phyloP scores from a whole-genome alignment of 129 eudicot genomes.

The Oenanthe sinensis region DNA sequence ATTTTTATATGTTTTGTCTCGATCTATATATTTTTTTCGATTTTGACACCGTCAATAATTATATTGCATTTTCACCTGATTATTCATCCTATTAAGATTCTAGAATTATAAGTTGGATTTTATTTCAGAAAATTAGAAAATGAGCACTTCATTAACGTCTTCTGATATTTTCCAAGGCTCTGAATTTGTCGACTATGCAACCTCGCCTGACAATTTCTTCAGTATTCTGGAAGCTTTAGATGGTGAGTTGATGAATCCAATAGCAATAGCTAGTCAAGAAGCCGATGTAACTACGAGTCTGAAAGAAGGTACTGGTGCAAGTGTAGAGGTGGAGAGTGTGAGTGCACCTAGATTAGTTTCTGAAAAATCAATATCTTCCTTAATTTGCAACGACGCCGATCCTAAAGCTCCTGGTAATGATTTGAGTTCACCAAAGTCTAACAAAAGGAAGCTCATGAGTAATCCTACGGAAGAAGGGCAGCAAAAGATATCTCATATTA shows the following conservation, averaged over 20 bases:
- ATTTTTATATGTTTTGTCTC: neutral
- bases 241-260: slow-evolving; percentile 22
- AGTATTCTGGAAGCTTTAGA: slow-evolving; percentile 74
- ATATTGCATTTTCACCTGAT: neutral
- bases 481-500: slow-evolving; percentile 52
- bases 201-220: slow-evolving; percentile 62
- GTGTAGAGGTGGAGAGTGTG: neutral
- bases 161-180: slow-evolving; percentile 32
- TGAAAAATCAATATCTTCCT: slow-evolving; percentile 27
- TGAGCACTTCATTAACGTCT: neutral
- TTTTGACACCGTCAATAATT: neutral
- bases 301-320: neutral
- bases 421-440: slow-evolving; percentile 29
- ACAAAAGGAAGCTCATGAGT: slow-evolving; percentile 48
- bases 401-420: slow-evolving; percentile 12
- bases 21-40: neutral
- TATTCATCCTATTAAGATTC: neutral
- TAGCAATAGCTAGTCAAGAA: neutral
- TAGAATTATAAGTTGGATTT: neutral
- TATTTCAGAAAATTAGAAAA: neutral
- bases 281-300: slow-evolving; percentile 5
- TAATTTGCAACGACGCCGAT: slow-evolving; percentile 20
- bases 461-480: slow-evolving; percentile 28
- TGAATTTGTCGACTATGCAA: slow-evolving; percentile 22
- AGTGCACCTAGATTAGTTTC: slow-evolving; percentile 17